A percentile compares a stretch with the other conserved stretches of the same genome.
These are phyloP conservation scores for Coemansia sp. DNA, from an alignment of 192 early-diverging fungal species.

Conservation along the genomic window DNA sequence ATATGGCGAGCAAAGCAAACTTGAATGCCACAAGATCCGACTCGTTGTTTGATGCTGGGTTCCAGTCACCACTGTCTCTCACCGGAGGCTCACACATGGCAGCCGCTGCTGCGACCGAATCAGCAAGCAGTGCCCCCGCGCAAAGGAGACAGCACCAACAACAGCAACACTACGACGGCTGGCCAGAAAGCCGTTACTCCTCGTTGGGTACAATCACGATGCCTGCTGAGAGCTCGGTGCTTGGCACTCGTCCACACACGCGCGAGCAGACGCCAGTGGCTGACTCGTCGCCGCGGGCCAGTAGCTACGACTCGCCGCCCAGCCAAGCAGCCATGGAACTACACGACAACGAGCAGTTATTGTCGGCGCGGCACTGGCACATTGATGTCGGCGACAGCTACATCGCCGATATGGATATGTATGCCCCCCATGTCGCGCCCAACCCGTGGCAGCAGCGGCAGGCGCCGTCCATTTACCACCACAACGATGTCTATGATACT, in stretches of 20 bases:
- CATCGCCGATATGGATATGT: neutral
- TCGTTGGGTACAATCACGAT: neutral
- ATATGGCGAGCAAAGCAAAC: neutral
- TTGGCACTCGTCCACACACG: slow-evolving; percentile 27
- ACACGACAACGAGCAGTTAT: slow-evolving; percentile 9
- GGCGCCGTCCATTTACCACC: slow-evolving; percentile 3
- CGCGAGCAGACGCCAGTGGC: slow-evolving; percentile 17
- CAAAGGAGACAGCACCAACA: slow-evolving; percentile 12
- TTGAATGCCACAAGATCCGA: neutral
- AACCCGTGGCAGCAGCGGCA: slow-evolving; percentile 14
- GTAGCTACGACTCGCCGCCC: neutral
- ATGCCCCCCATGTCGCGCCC: neutral
- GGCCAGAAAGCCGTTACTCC: neutral
- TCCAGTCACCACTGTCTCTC: slow-evolving; percentile 3
- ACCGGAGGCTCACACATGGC: neutral
- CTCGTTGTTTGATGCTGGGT: slow-evolving; percentile 5
- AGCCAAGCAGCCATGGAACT: neutral
- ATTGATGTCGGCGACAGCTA: slow-evolving; percentile 8
- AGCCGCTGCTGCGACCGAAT: neutral
- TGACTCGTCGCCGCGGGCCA: neutral
- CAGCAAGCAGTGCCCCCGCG: neutral
- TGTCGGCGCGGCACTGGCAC: slow-evolving; percentile 23
- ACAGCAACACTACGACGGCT: slow-evolving; percentile 5
- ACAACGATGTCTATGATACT: slow-evolving; percentile 21
- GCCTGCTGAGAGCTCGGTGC: slow-evolving; percentile 17